These are phyloP conservation scores for Auricularia auricula-judae DNA, from an alignment of 768 basidiomycete species.

Conservation along the genomic window DNA sequence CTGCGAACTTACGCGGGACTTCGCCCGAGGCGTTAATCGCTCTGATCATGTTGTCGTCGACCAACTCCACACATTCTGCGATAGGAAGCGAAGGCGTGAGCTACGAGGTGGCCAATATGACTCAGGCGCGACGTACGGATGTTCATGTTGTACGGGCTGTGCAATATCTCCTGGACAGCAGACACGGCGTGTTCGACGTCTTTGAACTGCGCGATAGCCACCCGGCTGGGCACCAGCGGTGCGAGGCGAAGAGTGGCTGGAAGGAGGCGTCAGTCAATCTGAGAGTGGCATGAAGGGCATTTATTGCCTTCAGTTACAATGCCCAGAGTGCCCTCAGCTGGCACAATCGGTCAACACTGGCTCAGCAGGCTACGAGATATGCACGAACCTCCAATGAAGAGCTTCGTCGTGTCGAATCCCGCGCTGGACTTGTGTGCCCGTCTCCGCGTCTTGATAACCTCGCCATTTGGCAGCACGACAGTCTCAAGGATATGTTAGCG, in stretches of 20 bases:
- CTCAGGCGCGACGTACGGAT: constrained; percentile 38
- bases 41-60: constrained; percentile 73
- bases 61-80: constrained; percentile 76
- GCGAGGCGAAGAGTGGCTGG: constrained; percentile 74
- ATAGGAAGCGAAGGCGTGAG: neutral
- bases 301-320: constrained; percentile 72
- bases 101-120: too few relatives aligned
- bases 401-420: constrained; percentile 77
- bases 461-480: constrained; percentile 72
- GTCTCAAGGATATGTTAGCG: constrained; percentile 35
- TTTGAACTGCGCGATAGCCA: constrained; percentile 82
- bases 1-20: constrained; percentile 48
- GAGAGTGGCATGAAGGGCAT: neutral
- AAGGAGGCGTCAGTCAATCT: neutral
- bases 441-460: constrained; percentile 78
- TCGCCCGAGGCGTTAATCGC: constrained; percentile 63
- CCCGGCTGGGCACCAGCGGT: constrained; percentile 70
- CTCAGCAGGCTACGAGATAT: too few relatives aligned
- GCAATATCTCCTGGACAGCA: constrained; percentile 74
- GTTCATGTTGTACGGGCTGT: constrained; percentile 52
- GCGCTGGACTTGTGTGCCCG: constrained; percentile 76
- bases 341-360: too few relatives aligned
- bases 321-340: constrained; percentile 77
- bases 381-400: constrained; percentile 54
- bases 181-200: constrained; percentile 64